A percentile compares a stretch with the other conserved stretches of the same genome.
phyloP scores from a whole-genome alignment of 2,329 filamentous ascomycete genomes.

The Penicillium aurantiogriseum region DNA sequence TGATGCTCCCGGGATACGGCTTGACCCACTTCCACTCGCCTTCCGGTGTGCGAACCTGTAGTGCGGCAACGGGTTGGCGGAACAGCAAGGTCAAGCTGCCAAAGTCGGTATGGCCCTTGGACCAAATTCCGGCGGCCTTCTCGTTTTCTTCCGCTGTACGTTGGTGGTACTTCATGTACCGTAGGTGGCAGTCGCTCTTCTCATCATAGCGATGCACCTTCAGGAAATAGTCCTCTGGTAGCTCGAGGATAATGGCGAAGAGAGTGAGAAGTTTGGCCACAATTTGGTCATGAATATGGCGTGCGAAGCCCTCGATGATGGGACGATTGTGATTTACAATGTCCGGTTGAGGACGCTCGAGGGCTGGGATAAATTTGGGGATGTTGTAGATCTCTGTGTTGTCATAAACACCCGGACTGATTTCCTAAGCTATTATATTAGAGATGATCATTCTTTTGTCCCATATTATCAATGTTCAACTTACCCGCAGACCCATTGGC shows the following conservation, averaged over 20 bases:
- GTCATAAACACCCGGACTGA: slow-evolving; percentile 40
- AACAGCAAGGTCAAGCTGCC: slow-evolving; percentile 58
- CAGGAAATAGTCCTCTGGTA: slow-evolving; percentile 58
- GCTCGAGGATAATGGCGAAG: slow-evolving; percentile 53
- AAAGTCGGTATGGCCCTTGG: slow-evolving; percentile 55
- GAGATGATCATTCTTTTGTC: not conserved
- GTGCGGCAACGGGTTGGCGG: slow-evolving; percentile 56
- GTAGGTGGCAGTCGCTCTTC: slow-evolving; percentile 57
- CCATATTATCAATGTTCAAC: not conserved
- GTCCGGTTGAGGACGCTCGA: slow-evolving; percentile 10
- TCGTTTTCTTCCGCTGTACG: slow-evolving; percentile 50
- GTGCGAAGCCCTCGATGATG: slow-evolving; percentile 12
- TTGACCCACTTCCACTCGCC: slow-evolving; percentile 52
- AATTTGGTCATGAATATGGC: slow-evolving; percentile 19
- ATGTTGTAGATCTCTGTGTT: slow-evolving; percentile 60
- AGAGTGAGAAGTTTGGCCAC: slow-evolving; percentile 12
- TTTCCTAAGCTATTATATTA: slow-evolving; percentile 21
- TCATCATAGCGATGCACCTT: slow-evolving; percentile 57
- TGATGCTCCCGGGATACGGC: slow-evolving; percentile 48
- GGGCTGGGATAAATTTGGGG: slow-evolving; percentile 48
- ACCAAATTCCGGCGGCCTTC: slow-evolving; percentile 43
- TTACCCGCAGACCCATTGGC: slow-evolving; percentile 36
- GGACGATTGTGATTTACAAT: slow-evolving; percentile 8
- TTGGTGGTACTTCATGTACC: slow-evolving; percentile 59
- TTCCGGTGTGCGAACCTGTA: slow-evolving; percentile 52